phyloP scores from a whole-genome alignment of 176 grass and related monocot genomes.

The Musa schizocarpa region DNA sequence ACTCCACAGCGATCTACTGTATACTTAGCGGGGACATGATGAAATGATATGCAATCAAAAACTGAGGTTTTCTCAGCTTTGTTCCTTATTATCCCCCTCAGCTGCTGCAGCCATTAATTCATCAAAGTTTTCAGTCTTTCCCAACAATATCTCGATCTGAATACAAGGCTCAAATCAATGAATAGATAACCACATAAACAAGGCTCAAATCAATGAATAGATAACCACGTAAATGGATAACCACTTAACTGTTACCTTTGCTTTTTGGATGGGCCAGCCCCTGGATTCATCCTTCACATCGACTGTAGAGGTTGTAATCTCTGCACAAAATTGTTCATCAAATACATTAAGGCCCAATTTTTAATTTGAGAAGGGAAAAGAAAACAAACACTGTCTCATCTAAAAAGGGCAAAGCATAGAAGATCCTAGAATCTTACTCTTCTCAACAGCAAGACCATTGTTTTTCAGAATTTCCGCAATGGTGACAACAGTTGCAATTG shows the following conservation, averaged over 20 bases:
- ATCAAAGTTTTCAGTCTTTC: constrained; percentile 80
- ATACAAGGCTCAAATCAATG: not conserved
- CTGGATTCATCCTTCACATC: constrained; percentile 72
- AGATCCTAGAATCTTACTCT: not conserved
- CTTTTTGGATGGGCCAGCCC: constrained; percentile 75
- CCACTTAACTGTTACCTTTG: constrained; percentile 43
- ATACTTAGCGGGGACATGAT: no score
- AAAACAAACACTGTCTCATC: not conserved
- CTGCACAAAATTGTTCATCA: constrained; percentile 22
- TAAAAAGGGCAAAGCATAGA: not conserved
- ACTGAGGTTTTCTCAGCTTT: constrained; percentile 32
- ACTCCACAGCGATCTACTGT: no score
- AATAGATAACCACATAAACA: not conserved
- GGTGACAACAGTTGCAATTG: constrained; percentile 2
- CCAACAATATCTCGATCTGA: constrained; percentile 88
- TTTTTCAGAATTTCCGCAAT: constrained; percentile 4
- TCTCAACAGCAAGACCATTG: constrained; percentile 1
- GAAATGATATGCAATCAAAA: no score
- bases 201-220: not conserved
- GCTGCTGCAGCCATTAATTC: constrained; percentile 84
- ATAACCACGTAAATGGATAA: not conserved
- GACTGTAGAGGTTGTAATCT: constrained; percentile 78
- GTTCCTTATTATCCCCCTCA: constrained; percentile 45
- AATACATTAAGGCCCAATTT: not conserved
- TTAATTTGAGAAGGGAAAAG: not conserved